Evolutionary conservation across 148 eudicot species (phyloP).

Genomic region (Fagopyrum homotropicum): DNA sequence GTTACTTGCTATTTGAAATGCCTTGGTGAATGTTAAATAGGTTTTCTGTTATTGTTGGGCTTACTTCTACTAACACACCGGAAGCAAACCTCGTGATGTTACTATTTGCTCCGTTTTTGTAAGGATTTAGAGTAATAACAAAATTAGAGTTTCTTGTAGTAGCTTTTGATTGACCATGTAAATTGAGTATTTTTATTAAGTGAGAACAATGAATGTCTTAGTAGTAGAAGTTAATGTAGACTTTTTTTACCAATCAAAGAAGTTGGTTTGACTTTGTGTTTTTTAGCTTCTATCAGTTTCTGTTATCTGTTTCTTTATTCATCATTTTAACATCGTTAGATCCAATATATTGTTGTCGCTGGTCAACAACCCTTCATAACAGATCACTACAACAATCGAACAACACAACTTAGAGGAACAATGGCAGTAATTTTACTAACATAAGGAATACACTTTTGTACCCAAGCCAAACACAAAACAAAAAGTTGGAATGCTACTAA

Average conservation of each 20-base stretch:
- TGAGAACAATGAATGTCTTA: neutral
- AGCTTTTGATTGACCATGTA: neutral
- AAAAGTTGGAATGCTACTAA: too few species aligned
- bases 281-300: neutral
- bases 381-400: too few species aligned
- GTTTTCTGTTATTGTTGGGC: neutral
- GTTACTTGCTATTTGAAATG: neutral
- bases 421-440: too few species aligned
- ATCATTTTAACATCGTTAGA: too few species aligned
- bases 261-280: neutral
- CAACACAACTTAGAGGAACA: too few species aligned
- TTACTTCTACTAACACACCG: neutral
- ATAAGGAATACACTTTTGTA: too few species aligned
- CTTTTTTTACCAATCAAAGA: neutral
- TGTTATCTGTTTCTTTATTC: too few species aligned
- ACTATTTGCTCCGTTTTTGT: neutral
- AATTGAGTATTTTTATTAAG: neutral
- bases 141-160: neutral
- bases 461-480: too few species aligned
- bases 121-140: neutral
- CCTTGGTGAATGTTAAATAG: neutral
- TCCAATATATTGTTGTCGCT: too few species aligned
- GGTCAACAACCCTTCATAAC: too few species aligned
- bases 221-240: neutral
- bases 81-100: neutral